phyloP scores from a whole-genome alignment of 2,329 filamentous ascomycete genomes.

The Colletotrichum magnum region DNA sequence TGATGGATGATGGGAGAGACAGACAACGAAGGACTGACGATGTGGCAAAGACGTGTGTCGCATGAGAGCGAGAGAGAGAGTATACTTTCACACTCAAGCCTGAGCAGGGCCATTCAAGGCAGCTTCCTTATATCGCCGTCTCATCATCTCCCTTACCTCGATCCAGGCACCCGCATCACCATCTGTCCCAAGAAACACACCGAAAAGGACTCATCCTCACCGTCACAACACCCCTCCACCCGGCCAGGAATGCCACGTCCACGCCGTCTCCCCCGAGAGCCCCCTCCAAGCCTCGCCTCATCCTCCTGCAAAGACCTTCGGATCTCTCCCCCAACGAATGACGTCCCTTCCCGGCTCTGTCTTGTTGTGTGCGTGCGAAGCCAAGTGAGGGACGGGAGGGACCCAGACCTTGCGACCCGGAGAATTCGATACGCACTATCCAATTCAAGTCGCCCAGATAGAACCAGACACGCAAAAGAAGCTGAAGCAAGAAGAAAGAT shows the following conservation, averaged over 20 bases:
- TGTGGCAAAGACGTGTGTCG: not conserved
- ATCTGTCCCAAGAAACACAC: not conserved
- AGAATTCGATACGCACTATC: conserved; percentile 28
- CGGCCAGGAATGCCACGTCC: conserved; percentile 23
- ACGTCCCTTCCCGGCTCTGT: not conserved
- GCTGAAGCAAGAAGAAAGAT: conserved; percentile 6
- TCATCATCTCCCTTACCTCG: conserved; percentile 22
- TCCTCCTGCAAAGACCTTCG: not conserved
- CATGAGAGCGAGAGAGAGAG: conserved; percentile 10
- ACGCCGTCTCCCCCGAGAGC: conserved; percentile 1
- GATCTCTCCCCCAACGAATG: not conserved
- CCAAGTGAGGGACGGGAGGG: not conserved
- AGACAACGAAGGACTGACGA: conserved; percentile 29
- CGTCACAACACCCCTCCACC: conserved; percentile 24
- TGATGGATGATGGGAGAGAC: conserved; percentile 12
- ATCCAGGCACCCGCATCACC: conserved; percentile 25
- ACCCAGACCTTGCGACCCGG: not conserved
- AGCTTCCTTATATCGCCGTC: conserved; percentile 33
- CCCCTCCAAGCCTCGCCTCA: conserved; percentile 13
- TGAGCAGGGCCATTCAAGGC: not conserved
- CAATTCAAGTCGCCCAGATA: conserved; percentile 16
- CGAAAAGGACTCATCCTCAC: not conserved
- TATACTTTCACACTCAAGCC: not conserved
- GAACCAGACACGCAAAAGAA: not conserved
- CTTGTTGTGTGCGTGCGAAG: not conserved